Conservation (phyloP, 1,139 yeast genomes). For the Hansenula lynferdii region DNA sequence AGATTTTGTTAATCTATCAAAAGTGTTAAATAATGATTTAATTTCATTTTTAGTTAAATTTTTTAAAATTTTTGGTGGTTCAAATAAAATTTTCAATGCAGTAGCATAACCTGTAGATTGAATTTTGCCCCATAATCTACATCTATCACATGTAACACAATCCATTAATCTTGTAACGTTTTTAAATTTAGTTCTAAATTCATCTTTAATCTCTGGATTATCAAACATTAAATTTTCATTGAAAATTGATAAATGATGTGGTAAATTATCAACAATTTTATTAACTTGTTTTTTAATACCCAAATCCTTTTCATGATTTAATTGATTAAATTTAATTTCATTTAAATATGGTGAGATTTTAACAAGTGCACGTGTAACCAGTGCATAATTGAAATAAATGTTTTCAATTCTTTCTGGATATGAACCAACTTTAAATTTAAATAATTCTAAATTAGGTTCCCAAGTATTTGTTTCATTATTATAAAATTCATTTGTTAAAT, state of each 20-base stretch:
- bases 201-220: slow-evolving; percentile 56
- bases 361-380: slow-evolving; percentile 76
- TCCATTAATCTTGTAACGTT: slow-evolving; percentile 94
- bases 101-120: slow-evolving; percentile 98
- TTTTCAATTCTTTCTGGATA: slow-evolving; percentile 87
- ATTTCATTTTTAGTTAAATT: slow-evolving; percentile 77
- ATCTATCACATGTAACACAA: slow-evolving; percentile 97
- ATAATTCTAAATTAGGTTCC: slow-evolving; percentile 76
- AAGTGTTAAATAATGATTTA: slow-evolving; percentile 86
- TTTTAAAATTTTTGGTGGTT: slow-evolving; percentile 40
- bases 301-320: slow-evolving; percentile 41
- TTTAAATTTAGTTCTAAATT: slow-evolving; percentile 78
- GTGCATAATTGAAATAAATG: slow-evolving; percentile 87
- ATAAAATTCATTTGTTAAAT: slow-evolving; percentile 80
- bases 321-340: slow-evolving; percentile 43
- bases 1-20: slow-evolving; percentile 86
- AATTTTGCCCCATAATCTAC: slow-evolving; percentile 96
- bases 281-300: slow-evolving; percentile 40
- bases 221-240: slow-evolving; percentile 56
- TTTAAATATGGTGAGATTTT: slow-evolving; percentile 49
- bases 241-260: slow-evolving; percentile 42
- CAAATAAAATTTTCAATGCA: slow-evolving; percentile 85
- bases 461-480: slow-evolving; percentile 71
- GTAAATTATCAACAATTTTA: slow-evolving; percentile 36
- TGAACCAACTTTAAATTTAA: slow-evolving; percentile 86